Percentiles rank a stretch among this genome's conserved stretches.
phyloP scores from a whole-genome alignment of 1,284 basidiomycete genomes.

The Moesziomyces parantarcticus region DNA sequence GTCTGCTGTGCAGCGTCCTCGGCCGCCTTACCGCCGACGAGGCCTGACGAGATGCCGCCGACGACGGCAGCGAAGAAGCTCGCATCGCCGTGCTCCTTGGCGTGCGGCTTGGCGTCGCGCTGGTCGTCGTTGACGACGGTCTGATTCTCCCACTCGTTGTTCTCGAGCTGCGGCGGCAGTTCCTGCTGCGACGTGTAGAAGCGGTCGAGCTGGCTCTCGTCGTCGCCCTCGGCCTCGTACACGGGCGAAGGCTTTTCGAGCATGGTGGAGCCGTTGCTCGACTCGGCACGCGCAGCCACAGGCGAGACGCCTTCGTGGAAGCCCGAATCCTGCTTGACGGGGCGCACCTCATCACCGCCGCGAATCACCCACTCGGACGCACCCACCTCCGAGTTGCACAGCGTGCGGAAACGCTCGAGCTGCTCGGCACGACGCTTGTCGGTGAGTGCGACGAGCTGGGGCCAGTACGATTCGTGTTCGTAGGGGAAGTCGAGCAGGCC shows the following conservation, averaged over 20 bases:
- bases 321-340: constrained; percentile 43
- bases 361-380: constrained; percentile 67
- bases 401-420: constrained; percentile 71
- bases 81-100: constrained; percentile 29
- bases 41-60: constrained; percentile 24
- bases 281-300: constrained; percentile 4
- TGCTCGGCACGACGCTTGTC: constrained; percentile 72
- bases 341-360: constrained; percentile 57
- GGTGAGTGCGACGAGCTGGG: constrained; percentile 74
- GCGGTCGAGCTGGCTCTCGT: constrained; percentile 34
- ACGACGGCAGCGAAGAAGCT: constrained; percentile 38
- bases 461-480: constrained; percentile 80
- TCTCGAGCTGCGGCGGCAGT: constrained; percentile 27
- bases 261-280: constrained; percentile 9
- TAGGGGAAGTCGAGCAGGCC: constrained; percentile 71
- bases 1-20: constrained; percentile 8
- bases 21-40: constrained; percentile 27
- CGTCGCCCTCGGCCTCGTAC: constrained; percentile 14
- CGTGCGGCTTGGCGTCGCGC: constrained; percentile 5
- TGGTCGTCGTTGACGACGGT: constrained; percentile 22
- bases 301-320: constrained; percentile 17
- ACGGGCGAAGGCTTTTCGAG: constrained; percentile 13
- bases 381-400: constrained; percentile 63
- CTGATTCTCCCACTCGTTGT: constrained; percentile 20
- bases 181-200: constrained; percentile 42